Evolutionary conservation across 495 filamentous ascomycete species (phyloP).

Genomic region (Mycothermus thermophilus): DNA sequence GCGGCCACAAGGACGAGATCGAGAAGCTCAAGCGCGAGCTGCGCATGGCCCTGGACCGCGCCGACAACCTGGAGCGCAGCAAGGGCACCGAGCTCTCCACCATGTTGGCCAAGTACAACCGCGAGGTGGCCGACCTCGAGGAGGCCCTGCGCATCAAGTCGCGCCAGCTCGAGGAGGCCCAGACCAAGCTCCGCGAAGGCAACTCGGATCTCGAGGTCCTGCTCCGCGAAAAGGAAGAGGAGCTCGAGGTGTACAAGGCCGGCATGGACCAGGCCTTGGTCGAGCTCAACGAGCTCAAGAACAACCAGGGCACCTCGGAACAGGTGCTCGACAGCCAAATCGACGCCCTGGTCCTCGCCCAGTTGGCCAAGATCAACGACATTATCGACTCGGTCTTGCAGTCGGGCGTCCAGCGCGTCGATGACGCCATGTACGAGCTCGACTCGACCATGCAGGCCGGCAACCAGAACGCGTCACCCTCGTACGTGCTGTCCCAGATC

Average conservation of each 20-base stretch:
- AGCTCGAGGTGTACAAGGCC: slow-evolving; percentile 91
- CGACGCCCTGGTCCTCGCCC: slow-evolving; percentile 70
- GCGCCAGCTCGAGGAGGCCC: slow-evolving; percentile 72
- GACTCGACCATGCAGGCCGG: slow-evolving; percentile 97
- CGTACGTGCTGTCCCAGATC: slow-evolving; percentile 89
- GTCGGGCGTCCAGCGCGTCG: slow-evolving; percentile 83
- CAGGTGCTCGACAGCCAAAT: slow-evolving; percentile 78
- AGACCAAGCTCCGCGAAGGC: slow-evolving; percentile 60
- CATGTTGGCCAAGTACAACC: slow-evolving; percentile 88
- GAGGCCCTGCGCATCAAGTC: slow-evolving; percentile 83
- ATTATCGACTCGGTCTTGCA: slow-evolving; percentile 96
- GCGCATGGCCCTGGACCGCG: slow-evolving; percentile 79
- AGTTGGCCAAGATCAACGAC: slow-evolving; percentile 85
- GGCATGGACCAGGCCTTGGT: slow-evolving; percentile 92
- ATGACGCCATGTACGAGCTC: slow-evolving; percentile 92
- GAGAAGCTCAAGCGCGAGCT: slow-evolving; percentile 97
- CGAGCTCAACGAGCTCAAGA: slow-evolving; percentile 71
- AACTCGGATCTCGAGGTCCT: slow-evolving; percentile 72
- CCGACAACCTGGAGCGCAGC: slow-evolving; percentile 79
- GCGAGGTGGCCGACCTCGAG: slow-evolving; percentile 91
- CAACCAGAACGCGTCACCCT: slow-evolving; percentile 94
- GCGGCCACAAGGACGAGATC: slow-evolving; percentile 80
- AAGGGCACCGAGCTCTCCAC: slow-evolving; percentile 91
- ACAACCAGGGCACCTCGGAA: slow-evolving; percentile 58
- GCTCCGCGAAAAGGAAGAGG: slow-evolving; percentile 87